Percentiles rank a stretch among this genome's conserved stretches.
These are phyloP conservation scores for Yarrowia alimentaria DNA, from an alignment of 805 yeast genomes.

Conservation along the genomic window DNA sequence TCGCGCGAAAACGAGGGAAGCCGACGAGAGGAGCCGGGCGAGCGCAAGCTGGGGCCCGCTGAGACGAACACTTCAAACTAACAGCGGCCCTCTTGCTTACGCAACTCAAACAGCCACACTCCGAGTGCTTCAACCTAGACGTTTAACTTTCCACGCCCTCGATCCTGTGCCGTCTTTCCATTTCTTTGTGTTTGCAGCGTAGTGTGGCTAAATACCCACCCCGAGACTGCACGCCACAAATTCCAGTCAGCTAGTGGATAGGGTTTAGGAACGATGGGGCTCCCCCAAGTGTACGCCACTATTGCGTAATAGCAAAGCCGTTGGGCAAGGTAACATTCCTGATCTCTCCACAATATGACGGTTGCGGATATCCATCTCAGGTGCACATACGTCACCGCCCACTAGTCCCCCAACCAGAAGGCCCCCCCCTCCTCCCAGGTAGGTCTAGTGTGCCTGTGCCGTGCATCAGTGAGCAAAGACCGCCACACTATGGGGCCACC, in stretches of 20 bases:
- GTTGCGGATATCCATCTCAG: too few species aligned
- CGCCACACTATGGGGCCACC: slow-evolving; percentile 26
- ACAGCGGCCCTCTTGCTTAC: neutral
- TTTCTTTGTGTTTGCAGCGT: neutral
- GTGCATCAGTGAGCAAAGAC: slow-evolving; percentile 2
- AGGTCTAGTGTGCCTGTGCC: too few species aligned
- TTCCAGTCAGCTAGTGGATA: neutral
- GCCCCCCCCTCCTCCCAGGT: too few species aligned
- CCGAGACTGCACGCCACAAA: slow-evolving; percentile 8
- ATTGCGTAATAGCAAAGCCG: neutral
- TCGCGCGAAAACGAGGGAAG: too few species aligned
- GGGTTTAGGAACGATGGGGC: neutral
- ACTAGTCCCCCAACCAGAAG: too few species aligned
- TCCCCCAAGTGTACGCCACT: neutral
- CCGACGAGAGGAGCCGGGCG: too few species aligned
- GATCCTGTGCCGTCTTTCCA: neutral
- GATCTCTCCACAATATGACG: neutral
- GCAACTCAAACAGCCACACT: slow-evolving; percentile 8
- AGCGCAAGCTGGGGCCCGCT: too few species aligned
- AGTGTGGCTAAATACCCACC: slow-evolving; percentile 18
- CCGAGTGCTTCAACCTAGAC: neutral
- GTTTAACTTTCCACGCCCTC: neutral
- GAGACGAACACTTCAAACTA: too few species aligned
- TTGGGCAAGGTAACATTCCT: neutral
- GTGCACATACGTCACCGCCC: too few species aligned